Evolutionary conservation across 306 rosid species (phyloP), one percentile per base, ranked within the genome.

Genomic region (Vigna unguiculata): DNA sequence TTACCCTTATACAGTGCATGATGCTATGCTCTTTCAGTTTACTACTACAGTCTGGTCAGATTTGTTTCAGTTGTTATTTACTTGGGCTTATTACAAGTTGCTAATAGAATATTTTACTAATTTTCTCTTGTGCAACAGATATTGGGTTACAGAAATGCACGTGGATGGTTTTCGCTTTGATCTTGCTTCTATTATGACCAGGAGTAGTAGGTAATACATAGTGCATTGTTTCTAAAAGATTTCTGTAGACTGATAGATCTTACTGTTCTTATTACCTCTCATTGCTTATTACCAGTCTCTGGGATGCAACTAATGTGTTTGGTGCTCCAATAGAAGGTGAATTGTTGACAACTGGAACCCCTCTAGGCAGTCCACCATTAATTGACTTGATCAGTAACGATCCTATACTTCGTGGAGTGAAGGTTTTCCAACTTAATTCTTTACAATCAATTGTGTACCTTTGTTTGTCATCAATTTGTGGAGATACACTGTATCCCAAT

Each of bases 111-210:
- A 51, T 75, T 78, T 81, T 52, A 71, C 62, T 61, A 61, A 24
- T 63, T 82, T 22, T 81, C 72, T 62, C 61, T 46, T 53, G 20
- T 80, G 70, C 60, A 68, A 83, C 87, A 95, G 99, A 87, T 95
- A 95, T 82, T 95, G 99, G 99, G 97, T 85, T 52, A 89, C 87
- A 59, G 99, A 92, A 84, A 90, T 95, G 96, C 99, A 95, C 59
- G 92, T 95, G 30, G 99, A 95, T 85, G 99, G 97, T 75, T 95
- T 95, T 91, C 97, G 99, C 86, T 95, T 95, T 77, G 99, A 95
- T 88, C 97, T 95, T 83, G 99, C 99, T 72, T 92, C 97, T 46
- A 95, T 95, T 76, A 89, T 95, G 97, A 88, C 97, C 77, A 88
- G 97, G 88, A 78, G 87, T 77, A 90, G 92, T 97, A 95, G 99